Evolutionary conservation across 371 early-diverging fungal genomes (phyloP), one percentile per base, ranked within the genome.

Genomic region (Coemansia sp.): DNA sequence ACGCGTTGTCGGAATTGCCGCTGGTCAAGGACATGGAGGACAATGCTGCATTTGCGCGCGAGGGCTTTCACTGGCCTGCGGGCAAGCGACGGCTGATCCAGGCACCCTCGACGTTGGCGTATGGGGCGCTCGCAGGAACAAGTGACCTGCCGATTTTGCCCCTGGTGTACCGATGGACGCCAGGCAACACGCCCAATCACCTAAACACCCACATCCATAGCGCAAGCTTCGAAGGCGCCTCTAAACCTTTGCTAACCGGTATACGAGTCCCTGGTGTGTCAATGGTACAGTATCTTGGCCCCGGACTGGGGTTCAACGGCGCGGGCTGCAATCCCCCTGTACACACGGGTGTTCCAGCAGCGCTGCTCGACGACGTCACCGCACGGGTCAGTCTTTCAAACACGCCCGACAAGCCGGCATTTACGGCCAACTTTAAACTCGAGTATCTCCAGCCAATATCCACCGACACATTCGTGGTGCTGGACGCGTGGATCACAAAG

Each of bases 361-460:
- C 62, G 16, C 42, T 75, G 48, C 14, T 75, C 36, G 75, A 75
- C 43, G 66, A 75, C 11, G 42, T 70, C 36, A 70, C 70, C 3
- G 75, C 67, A 26, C 62, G 75, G 6, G 60, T 62, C 6, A 51
- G 63, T 20, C 31, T 66, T 11, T 55, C 75, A 13, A 70, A 69
- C 20, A 48, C 56, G 16, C 53, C 62, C 2, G 62, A 48, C 36
- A 59, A 43, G 49, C 65, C 70, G 13, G 32, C 55, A 5, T 66
- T 75, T 35, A 75, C 75, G 5, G 75, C 75, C 0, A 75, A 70
- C 42, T 59, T 75, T 14, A 55, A 75, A 50, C 62, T 70, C 10
- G 75, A 75, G 16, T 66, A 70, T 51, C 14, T 59, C 26, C 34
- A 9, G 16, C 53, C 58, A 2, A 43, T 65, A n/a, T 57, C 54